Base-by-base conservation (phyloP, 2,329 filamentous ascomycete genomes). In the Ophiosphaerella narmari region DNA sequence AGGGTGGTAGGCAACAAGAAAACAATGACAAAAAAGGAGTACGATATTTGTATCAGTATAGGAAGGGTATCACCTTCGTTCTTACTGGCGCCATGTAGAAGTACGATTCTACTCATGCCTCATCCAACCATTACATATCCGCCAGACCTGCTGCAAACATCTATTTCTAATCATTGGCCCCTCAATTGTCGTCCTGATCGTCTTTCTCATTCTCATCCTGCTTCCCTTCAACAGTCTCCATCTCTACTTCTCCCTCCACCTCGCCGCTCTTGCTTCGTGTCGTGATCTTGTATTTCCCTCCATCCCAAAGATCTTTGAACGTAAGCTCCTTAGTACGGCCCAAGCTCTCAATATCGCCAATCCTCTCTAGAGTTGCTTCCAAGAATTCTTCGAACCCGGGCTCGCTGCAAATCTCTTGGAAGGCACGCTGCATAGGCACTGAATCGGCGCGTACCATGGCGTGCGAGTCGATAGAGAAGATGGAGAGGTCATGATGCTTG, bases 341-440 rank as follows among this genome's bases (percentile, higher is more conserved):
- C 54, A 99, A 80, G 65, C 87, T 92, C 78, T 99, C 94, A 68
- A 99, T 99, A 57, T 88, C 92, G n/a, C 81, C 76, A 60, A 99
- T 99, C 18, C 94, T 83, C 50, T 93, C 83, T 21, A 96, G 77
- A 0, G 94, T 97, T 3, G 82, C 86, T 54, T 96, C 86, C 13
- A 99, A 77, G 70, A 91, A 87, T 57, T 92, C 79, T 21, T 91
- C 86, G 71, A 99, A 99, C 5, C 89, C 89, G 4, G 85, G 82
- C 61, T 87, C 75, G 3, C 78, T 72, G 68, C 91, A 96, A 11
- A 99, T 92, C 65, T 92, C 85, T 49, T 86, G 83, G 74, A 99
- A 96, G 0, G 94, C 94, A 41, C 86, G 86, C 74, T 96, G 91
- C 94, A 99, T 99, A 2, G 94, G 94, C 23, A 99, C 93, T 1